phyloP scores from a whole-genome alignment of 192 early-diverging fungal species.

The Coemansia sp. region DNA sequence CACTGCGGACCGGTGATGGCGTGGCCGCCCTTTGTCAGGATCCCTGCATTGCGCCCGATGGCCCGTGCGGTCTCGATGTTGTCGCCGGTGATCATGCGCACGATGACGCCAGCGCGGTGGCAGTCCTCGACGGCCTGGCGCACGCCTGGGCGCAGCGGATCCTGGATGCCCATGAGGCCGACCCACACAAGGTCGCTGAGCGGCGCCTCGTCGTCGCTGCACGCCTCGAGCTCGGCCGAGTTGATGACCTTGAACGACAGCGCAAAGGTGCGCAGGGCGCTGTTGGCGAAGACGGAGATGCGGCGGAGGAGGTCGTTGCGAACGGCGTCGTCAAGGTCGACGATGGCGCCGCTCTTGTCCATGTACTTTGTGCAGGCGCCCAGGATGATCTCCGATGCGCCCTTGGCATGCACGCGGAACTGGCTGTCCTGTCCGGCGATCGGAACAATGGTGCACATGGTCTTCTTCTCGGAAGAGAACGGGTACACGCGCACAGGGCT shows the following conservation, averaged over 20 bases:
- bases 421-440: conserved; percentile 19
- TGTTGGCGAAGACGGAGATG: conserved; percentile 63
- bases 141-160: conserved; percentile 82
- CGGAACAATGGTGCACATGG: conserved; percentile 77
- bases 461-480: conserved; percentile 88
- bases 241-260: conserved; percentile 65
- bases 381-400: conserved; percentile 81
- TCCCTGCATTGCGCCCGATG: conserved; percentile 87
- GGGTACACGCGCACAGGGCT: conserved; percentile 73
- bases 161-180: conserved; percentile 83
- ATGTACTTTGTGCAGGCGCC: conserved; percentile 61
- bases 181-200: conserved; percentile 60
- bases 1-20: conserved; percentile 82
- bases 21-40: conserved; percentile 71
- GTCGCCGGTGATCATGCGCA: conserved; percentile 90
- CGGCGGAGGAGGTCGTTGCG: conserved; percentile 48
- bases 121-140: conserved; percentile 75
- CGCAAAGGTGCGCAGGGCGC: conserved; percentile 75
- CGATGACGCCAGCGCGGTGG: conserved; percentile 78
- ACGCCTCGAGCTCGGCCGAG: conserved; percentile 34
- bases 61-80: conserved; percentile 85
- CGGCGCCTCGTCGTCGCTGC: conserved; percentile 60
- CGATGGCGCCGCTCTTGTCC: conserved; percentile 53
- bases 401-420: conserved; percentile 68
- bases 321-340: conserved; percentile 49